Evolutionary conservation across 345 rosid species (phyloP).

Genomic region (Ricinus communis): DNA sequence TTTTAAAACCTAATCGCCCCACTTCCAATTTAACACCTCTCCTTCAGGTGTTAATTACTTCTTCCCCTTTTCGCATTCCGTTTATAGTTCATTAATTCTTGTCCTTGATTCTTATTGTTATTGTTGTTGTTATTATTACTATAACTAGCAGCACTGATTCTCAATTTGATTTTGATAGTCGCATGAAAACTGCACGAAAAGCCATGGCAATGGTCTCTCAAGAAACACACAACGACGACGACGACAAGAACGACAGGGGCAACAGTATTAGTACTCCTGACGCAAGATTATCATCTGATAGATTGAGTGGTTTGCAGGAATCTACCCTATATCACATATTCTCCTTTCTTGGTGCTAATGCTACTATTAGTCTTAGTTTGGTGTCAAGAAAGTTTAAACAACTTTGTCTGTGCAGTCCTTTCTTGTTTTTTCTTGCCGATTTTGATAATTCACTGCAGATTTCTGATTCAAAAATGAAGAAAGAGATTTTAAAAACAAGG

Average conservation of each 20-base stretch:
- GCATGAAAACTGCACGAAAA: constrained; percentile 8
- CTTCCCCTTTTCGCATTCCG: no score
- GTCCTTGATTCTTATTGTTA: no score
- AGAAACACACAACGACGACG: background rate
- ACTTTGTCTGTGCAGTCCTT: constrained; percentile 5
- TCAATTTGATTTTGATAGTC: no score
- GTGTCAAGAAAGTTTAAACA: constrained; percentile 10
- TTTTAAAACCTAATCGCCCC: background rate
- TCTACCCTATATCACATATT: constrained; percentile 6
- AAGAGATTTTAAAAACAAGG: background rate
- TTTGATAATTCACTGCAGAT: background rate
- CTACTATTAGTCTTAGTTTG: constrained; percentile 5
- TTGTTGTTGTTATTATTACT: no score
- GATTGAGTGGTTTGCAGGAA: constrained; percentile 5
- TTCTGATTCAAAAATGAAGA: background rate
- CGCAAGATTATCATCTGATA: background rate
- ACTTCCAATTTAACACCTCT: background rate
- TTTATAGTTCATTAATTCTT: no score
- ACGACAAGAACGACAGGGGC: no score
- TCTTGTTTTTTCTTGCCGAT: constrained; percentile 16
- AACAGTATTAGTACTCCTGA: background rate
- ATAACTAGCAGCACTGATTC: no score
- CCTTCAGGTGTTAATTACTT: background rate
- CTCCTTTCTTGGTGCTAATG: constrained; percentile 14
- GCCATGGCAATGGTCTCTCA: constrained; percentile 8